Evolutionary conservation across 2,329 filamentous ascomycete genomes (phyloP), one percentile per base, ranked within the genome.

Genomic region (Trichoderma lentiforme): DNA sequence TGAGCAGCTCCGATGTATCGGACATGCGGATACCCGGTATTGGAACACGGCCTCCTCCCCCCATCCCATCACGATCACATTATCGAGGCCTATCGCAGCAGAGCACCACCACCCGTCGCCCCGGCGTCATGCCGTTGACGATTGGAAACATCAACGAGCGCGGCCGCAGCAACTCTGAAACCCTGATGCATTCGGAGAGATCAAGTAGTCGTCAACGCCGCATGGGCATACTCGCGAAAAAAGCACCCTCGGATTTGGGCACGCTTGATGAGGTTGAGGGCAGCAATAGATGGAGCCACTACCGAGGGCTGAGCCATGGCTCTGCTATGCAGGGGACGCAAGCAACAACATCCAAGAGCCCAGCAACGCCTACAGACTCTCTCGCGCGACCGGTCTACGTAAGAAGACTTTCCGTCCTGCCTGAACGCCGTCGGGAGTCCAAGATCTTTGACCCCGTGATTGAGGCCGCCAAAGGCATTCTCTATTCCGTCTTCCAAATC

Each of bases 41-140:
- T 12, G 84, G 86, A 24, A 67, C 76, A 8, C 88, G 91, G 39
- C 87, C 94, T 3, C 94, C 95, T 3, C 93, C 95, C 3, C 92
- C 93, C 0, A 93, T 97, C 73, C 94, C 94, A 0, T 88, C 89
- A 5, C 77, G 82, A 56, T 96, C 94, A 3, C 94, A 97, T 79
- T 93, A 93, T 75, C 90, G 95, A 34, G 90, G 90, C 1, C 83
- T 91, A 4, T 93, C 91, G 3, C 90, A 92, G 75, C 90, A 93
- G 74, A 92, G 87, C 75, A 83, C 87, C 2, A 83, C 88, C 6
- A 84, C 90, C 60, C 89, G 93, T 71, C 86, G 91, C 71, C 93
- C 94, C 1, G 89, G 90, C 2, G 87, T 94, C n/a, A 90, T 93
- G 81, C 93, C 88, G 9, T 77, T 90, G 58, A 90, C 91, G 3